Percentiles rank a stretch among this genome's conserved stretches.
These are phyloP conservation scores for Botrytis aclada DNA, from an alignment of 2,329 filamentous ascomycete genomes.

Conservation along the genomic window DNA sequence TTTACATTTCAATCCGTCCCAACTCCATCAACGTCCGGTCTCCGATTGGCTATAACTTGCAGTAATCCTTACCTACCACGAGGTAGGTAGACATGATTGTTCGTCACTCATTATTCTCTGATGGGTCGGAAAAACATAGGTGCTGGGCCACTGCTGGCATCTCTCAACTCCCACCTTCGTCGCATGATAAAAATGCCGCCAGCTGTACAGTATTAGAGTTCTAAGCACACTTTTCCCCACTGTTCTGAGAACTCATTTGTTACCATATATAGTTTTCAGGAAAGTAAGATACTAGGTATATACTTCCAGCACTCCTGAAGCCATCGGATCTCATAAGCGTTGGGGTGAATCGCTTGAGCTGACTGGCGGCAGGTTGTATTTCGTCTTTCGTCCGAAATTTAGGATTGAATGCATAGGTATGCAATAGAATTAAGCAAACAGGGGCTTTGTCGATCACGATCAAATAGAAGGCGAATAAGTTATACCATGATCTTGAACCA, in stretches of 20 bases:
- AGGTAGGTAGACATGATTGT: conserved; percentile 11
- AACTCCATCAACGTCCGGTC: not conserved
- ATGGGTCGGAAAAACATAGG: conserved; percentile 2
- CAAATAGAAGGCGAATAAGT: not conserved
- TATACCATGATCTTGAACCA: not conserved
- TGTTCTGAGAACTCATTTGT: not conserved
- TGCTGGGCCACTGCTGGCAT: conserved; percentile 4
- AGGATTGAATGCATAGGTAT: not conserved
- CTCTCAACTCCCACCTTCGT: not conserved
- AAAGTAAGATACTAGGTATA: not conserved
- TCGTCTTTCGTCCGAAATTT: not conserved
- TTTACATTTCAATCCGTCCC: not conserved
- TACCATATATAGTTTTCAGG: not conserved
- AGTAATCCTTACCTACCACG: conserved; percentile 17
- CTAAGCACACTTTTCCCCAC: not conserved
- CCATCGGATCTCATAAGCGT: not conserved
- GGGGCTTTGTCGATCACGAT: conserved; percentile 15
- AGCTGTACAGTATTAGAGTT: not conserved
- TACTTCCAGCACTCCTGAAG: not conserved
- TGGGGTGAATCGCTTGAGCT: not conserved
- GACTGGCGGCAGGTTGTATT: not conserved
- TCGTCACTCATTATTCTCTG: conserved; percentile 2
- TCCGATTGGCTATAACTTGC: not conserved
- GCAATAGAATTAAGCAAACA: conserved; percentile 1
- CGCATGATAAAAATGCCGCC: not conserved